Conservation (phyloP, 192 early-diverging fungal species). For the Gonapodya sp. region DNA sequence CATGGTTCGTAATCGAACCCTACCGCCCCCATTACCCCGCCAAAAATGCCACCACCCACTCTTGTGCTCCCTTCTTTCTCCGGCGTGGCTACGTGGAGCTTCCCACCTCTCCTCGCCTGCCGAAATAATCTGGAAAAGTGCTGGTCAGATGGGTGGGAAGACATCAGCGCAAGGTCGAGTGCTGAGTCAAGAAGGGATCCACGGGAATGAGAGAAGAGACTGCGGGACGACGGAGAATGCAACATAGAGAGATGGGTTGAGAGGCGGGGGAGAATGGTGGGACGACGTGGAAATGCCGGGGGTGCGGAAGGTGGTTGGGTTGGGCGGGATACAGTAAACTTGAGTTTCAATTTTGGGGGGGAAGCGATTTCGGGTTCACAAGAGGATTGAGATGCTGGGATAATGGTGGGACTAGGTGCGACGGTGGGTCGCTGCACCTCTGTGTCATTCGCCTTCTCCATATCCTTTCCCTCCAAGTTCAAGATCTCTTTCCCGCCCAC, state of each 20-base stretch:
- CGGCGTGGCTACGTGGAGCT: neutral
- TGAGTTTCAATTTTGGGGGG: neutral
- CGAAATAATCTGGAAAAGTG: neutral
- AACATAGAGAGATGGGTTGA: neutral
- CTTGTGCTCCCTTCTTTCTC: neutral
- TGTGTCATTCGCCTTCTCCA: neutral
- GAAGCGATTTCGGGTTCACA: neutral
- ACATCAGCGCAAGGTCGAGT: neutral
- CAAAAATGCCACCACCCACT: neutral
- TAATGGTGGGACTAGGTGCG: neutral
- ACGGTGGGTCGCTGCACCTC: neutral
- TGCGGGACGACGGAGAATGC: neutral
- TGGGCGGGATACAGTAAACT: neutral
- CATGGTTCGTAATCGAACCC: neutral
- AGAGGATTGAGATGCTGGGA: neutral
- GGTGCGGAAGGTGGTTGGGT: neutral
- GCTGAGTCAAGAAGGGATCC: neutral
- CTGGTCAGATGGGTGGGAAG: neutral
- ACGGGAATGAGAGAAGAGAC: neutral
- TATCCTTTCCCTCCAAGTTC: neutral
- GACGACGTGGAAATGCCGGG: neutral
- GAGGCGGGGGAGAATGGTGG: neutral
- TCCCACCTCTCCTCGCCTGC: neutral
- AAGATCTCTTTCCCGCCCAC: neutral
- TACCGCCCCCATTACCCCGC: neutral